These are phyloP conservation scores for Candida stauntonica DNA, from an alignment of 805 yeast species.

Conservation along the genomic window DNA sequence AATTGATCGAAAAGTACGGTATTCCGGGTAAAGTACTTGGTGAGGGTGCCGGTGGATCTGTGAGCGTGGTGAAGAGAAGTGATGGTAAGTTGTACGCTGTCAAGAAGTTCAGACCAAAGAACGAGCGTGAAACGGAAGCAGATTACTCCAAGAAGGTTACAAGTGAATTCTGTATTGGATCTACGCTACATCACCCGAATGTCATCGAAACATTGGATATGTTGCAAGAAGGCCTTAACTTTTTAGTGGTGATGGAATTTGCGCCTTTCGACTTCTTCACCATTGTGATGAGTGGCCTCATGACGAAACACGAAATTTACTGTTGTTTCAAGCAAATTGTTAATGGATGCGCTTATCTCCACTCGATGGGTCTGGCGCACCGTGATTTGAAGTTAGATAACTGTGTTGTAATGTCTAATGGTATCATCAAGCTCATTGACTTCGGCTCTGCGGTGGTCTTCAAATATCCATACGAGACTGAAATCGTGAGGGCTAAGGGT, in stretches of 20 bases:
- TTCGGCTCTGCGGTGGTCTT: constrained; percentile 91
- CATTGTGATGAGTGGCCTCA: constrained; percentile 82
- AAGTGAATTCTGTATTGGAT: constrained; percentile 79
- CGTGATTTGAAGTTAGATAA: constrained; percentile 91
- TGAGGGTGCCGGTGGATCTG: constrained; percentile 94
- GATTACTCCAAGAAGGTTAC: constrained; percentile 77
- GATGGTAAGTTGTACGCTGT: constrained; percentile 74
- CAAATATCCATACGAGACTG: constrained; percentile 55
- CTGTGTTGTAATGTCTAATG: constrained; percentile 74
- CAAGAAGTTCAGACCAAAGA: constrained; percentile 73
- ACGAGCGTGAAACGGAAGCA: constrained; percentile 54
- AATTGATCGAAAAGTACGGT: constrained; percentile 62
- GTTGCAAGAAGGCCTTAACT: constrained; percentile 58
- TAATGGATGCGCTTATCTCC: constrained; percentile 72
- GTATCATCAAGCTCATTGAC: constrained; percentile 83
- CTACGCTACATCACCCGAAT: constrained; percentile 72
- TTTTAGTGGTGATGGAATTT: constrained; percentile 85
- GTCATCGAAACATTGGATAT: constrained; percentile 78
- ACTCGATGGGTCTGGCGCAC: constrained; percentile 82
- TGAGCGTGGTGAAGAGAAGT: constrained; percentile 63
- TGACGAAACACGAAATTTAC: constrained; percentile 63
- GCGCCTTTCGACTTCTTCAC: constrained; percentile 91
- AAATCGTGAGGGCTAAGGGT: constrained; percentile 68
- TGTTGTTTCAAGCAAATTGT: constrained; percentile 84
- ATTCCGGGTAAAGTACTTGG: constrained; percentile 73